phyloP scores from a whole-genome alignment of 2,329 filamentous ascomycete species.

The Neopestalotiopsis sp. region DNA sequence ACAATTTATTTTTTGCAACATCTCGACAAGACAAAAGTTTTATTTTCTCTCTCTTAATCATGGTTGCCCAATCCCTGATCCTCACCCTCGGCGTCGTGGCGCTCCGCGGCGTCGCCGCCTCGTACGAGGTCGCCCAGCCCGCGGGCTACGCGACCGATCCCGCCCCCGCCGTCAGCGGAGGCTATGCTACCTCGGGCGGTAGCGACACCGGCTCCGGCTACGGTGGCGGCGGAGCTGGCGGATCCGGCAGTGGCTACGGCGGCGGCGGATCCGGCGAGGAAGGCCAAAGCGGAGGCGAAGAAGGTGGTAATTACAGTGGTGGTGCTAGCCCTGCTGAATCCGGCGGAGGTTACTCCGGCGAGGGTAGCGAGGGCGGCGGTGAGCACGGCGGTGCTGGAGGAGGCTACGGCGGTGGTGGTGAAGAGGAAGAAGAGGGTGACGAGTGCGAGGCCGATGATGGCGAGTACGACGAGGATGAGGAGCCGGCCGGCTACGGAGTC shows the following conservation, averaged over 20 bases:
- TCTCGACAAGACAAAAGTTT: not conserved
- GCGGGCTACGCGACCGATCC: not conserved
- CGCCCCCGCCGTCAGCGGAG: not conserved
- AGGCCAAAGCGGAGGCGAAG: no score
- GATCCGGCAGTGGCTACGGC: not conserved
- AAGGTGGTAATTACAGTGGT: not conserved
- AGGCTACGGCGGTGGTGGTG: not conserved
- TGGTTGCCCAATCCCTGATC: constrained; percentile 11
- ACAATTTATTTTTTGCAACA: not conserved
- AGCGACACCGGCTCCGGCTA: constrained; percentile 1
- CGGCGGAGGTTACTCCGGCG: not conserved
- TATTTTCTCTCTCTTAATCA: not conserved
- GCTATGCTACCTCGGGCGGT: not conserved
- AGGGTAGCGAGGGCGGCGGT: not conserved
- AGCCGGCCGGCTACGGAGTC: not conserved
- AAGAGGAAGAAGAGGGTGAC: not conserved
- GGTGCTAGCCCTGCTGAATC: not conserved
- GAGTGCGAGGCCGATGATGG: not conserved
- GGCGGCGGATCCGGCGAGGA: not conserved
- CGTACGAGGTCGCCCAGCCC: constrained; percentile 3
- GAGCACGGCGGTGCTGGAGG: not conserved
- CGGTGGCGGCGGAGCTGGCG: not conserved
- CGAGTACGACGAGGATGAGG: not conserved
- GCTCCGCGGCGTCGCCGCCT: not conserved
- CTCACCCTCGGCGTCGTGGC: constrained; percentile 7